A percentile compares a stretch with the other conserved stretches of the same genome.
phyloP scores from a whole-genome alignment of 345 rosid genomes.

The Lepidium sativum region DNA sequence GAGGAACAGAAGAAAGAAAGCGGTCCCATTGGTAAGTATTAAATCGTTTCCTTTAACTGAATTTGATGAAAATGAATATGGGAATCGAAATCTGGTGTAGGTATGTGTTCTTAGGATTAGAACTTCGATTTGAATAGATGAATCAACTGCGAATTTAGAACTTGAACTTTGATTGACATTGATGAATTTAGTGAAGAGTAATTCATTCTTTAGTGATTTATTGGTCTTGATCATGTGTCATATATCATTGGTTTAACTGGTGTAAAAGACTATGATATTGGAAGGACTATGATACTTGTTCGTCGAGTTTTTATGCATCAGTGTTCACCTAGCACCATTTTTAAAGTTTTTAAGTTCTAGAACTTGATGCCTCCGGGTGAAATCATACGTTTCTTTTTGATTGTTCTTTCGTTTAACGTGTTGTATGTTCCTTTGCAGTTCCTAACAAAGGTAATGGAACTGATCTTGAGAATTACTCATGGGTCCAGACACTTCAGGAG shows the following conservation, averaged over 20 bases:
- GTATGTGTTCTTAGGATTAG: background rate
- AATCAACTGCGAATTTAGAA: background rate
- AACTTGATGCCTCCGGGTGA: background rate
- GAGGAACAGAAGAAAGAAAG: slow-evolving; percentile 28
- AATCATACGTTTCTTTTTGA: background rate
- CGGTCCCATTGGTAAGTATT: slow-evolving; percentile 31
- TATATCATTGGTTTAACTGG: background rate
- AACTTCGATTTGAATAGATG: background rate
- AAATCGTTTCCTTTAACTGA: background rate
- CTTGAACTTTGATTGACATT: too few species aligned
- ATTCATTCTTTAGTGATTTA: too few species aligned
- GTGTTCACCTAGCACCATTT: background rate
- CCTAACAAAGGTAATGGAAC: slow-evolving; percentile 91
- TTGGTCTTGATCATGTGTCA: background rate
- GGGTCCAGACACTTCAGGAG: slow-evolving; percentile 94
- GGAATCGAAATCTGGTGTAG: background rate
- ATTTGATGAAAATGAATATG: background rate
- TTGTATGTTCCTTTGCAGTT: slow-evolving; percentile 33
- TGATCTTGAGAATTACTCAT: slow-evolving; percentile 81
- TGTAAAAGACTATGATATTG: background rate
- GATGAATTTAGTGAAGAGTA: too few species aligned
- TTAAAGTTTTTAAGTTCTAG: background rate
- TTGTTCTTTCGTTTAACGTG: background rate
- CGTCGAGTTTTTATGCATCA: background rate
- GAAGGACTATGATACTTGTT: background rate